Percentiles rank a stretch among this genome's conserved stretches.
These are phyloP conservation scores for Pisolithus orientalis DNA, from an alignment of 768 basidiomycete species.

Conservation along the genomic window DNA sequence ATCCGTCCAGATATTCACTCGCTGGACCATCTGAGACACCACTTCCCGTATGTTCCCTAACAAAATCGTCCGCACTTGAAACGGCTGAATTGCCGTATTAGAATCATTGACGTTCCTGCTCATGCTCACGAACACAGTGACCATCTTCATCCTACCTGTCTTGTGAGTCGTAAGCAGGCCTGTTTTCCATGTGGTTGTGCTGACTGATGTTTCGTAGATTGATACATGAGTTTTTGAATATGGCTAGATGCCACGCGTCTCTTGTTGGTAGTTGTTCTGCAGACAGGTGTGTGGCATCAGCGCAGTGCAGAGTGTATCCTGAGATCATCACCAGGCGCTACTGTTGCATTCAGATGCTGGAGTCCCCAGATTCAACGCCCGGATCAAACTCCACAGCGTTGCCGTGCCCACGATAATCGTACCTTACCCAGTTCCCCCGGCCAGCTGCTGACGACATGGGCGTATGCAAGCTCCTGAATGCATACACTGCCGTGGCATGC, in stretches of 20 bases:
- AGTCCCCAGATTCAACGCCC: slow-evolving; percentile 39
- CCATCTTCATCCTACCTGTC: slow-evolving; percentile 35
- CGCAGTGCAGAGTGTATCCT: not conserved
- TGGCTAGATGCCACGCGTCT: slow-evolving; percentile 53
- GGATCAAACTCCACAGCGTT: slow-evolving; percentile 30
- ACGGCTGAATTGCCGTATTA: slow-evolving; percentile 13
- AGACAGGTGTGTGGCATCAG: slow-evolving; percentile 35
- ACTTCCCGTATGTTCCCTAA: slow-evolving; percentile 39
- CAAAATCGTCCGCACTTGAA: not conserved
- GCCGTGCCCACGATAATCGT: not conserved
- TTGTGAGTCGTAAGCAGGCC: slow-evolving; percentile 30
- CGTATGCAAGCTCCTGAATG: slow-evolving; percentile 42
- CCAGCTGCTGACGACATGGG: slow-evolving; percentile 35
- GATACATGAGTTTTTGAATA: slow-evolving; percentile 40
- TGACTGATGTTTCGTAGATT: slow-evolving; percentile 26
- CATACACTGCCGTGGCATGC: slow-evolving; percentile 43
- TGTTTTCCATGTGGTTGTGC: slow-evolving; percentile 3
- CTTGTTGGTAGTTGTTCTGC: slow-evolving; percentile 37
- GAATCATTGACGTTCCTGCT: slow-evolving; percentile 44
- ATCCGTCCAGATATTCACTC: slow-evolving; percentile 38
- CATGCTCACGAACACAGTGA: slow-evolving; percentile 34
- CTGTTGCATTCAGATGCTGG: slow-evolving; percentile 38
- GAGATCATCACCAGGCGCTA: slow-evolving; percentile 29
- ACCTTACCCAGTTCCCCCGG: not conserved
- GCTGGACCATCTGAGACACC: slow-evolving; percentile 40